Evolutionary conservation across 73 alveolate genomes (phyloP).

Genomic region (Effrenium voratum): DNA sequence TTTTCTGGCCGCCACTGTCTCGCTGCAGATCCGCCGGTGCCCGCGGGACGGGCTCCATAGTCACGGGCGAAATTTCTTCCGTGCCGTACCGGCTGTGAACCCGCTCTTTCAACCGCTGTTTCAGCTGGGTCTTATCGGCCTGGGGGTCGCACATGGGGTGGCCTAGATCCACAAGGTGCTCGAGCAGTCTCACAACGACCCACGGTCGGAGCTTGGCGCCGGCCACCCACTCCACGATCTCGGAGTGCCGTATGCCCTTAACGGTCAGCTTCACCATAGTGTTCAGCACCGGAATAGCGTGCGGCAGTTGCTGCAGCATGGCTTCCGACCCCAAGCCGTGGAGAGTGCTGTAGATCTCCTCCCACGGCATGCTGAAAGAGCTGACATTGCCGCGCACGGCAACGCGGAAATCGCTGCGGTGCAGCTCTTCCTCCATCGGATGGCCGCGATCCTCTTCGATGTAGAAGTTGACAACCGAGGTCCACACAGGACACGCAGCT

Average conservation of each 20-base stretch:
- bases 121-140: not conserved
- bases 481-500: not conserved
- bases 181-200: not conserved
- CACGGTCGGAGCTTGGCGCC: not conserved
- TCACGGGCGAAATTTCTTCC: not conserved
- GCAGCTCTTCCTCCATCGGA: not conserved
- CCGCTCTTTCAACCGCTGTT: not conserved
- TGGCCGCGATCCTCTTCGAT: not conserved
- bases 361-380: not conserved
- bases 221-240: not conserved
- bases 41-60: not conserved
- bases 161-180: not conserved
- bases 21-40: not conserved
- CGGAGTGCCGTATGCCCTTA: not conserved
- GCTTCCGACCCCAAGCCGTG: not conserved
- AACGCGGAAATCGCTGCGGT: not conserved
- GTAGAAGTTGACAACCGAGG: not conserved
- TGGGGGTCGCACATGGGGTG: not conserved
- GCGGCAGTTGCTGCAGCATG: not conserved
- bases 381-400: slow-evolving; percentile 22
- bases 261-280: not conserved
- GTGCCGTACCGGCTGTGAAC: not conserved
- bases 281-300: not conserved
- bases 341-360: not conserved
- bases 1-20: not conserved